phyloP scores from a whole-genome alignment of 352 stramenopile genomes.

The Phytophthora cryptogea region DNA sequence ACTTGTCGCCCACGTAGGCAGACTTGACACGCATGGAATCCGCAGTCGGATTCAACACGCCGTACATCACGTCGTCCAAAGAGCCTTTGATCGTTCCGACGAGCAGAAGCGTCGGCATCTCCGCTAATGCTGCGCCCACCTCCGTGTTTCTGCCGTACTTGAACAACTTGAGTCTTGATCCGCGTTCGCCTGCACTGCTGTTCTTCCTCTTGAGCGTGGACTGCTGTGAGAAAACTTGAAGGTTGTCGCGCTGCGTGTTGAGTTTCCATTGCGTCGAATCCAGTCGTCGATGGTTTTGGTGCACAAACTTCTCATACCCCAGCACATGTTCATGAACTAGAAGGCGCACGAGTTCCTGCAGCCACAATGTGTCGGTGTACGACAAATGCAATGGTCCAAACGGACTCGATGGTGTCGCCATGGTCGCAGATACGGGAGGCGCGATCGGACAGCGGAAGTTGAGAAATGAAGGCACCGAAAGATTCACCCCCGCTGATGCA shows the following conservation, averaged over 20 bases:
- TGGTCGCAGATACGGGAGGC: neutral
- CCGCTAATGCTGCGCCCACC: neutral
- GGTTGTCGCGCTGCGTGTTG: conserved; percentile 20
- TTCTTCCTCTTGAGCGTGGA: conserved; percentile 7
- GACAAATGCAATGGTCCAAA: conserved; percentile 31
- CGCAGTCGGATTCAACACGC: conserved; percentile 36
- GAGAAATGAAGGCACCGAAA: conserved; percentile 18
- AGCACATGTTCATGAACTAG: conserved; percentile 23
- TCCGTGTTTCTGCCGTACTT: conserved; percentile 15
- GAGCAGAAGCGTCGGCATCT: conserved; percentile 37
- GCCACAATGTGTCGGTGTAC: conserved; percentile 19
- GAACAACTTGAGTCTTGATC: conserved; percentile 7
- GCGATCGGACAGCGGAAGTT: conserved; percentile 8
- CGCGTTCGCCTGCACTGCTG: conserved; percentile 10
- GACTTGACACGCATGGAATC: conserved; percentile 41
- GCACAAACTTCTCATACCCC: conserved; percentile 27
- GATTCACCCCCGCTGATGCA: conserved; percentile 5
- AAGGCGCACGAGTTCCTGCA: conserved; percentile 27
- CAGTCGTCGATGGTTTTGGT: conserved; percentile 23
- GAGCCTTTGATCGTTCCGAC: conserved; percentile 34
- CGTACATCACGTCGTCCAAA: conserved; percentile 49
- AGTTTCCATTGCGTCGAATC: conserved; percentile 26
- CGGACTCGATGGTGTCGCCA: conserved; percentile 17
- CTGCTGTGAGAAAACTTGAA: conserved; percentile 29
- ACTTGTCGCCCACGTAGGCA: conserved; percentile 51